Base-by-base conservation (phyloP, 192 early-diverging fungal genomes). In the Allomyces macrogynus region DNA sequence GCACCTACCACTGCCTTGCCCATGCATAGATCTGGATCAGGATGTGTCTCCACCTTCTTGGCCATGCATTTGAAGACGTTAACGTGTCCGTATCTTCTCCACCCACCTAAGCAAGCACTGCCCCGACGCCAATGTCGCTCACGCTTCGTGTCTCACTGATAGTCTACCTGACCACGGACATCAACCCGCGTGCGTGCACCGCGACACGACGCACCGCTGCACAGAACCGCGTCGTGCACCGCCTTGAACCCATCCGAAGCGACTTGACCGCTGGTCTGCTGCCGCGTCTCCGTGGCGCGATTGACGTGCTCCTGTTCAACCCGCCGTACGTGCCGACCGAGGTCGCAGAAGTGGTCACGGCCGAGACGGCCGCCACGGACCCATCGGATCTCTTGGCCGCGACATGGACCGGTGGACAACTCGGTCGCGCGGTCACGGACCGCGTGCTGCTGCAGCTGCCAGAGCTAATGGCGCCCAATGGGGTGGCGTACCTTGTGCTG, bases 271-370 rank as follows among this genome's bases (percentile, higher is more conserved):
- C 74, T 42, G 76, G 73, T 4, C 67, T 91, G 16, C 68, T 81
- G 14, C 72, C 76, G 1, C 74, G 87, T 44, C 67, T 90, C 7
- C 23, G 63, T 16, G 67, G 78, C 1, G 44, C 62, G 0, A 71
- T 95, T 16, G 95, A 98, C 71, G 67, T 98, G 1, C 75, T 95
- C 9, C 67, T 89, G 32, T 95, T 95, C 71, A 98, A 98, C 66
- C 95, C 95, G 22, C 95, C 95, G 0, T 98, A 98, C 69, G 95
- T 89, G 9, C 84, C 93, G 0, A 97, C 95, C 1, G 77, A 86
- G 1, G 73, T 77, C 10, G 80, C 82, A 20, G 95, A 97, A 61
- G 82, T 94, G 1, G 84, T 82, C n/a, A 75, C 78, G 5, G 69
- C 72, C 64, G 32, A 66, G 32, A 7, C 32, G 32, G 32, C 32